These are phyloP conservation scores for Elymus sibiricus DNA, from an alignment of 176 grass and related monocot species.

Conservation along the genomic window DNA sequence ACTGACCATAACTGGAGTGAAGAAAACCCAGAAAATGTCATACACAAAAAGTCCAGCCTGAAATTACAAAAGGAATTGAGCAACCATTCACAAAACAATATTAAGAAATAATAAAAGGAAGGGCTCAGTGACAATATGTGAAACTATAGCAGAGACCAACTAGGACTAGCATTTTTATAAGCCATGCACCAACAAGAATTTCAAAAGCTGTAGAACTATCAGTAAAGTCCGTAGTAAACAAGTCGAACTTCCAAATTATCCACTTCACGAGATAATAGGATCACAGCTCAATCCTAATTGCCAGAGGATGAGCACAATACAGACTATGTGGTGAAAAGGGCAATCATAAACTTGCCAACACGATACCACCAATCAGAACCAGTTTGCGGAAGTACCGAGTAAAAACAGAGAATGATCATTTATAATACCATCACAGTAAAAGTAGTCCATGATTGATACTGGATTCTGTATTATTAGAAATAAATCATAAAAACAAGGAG, in stretches of 20 bases:
- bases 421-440: neutral
- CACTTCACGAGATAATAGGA: neutral
- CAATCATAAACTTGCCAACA: neutral
- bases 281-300: neutral
- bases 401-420: neutral
- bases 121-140: neutral
- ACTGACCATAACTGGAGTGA: conserved; percentile 98
- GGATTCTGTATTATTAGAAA: neutral
- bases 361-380: neutral
- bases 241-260: neutral
- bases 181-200: neutral
- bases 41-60: conserved; percentile 89
- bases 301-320: neutral
- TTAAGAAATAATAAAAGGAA: neutral
- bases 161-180: conserved; percentile 16
- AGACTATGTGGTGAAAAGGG: neutral
- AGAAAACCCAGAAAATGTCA: conserved; percentile 99
- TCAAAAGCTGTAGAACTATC: neutral
- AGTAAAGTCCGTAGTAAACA: neutral
- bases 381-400: neutral
- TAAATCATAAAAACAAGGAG: neutral
- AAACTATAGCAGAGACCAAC: conserved; percentile 11
- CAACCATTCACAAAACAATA: neutral
- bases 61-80: conserved; percentile 3
- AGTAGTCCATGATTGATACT: neutral